Evolutionary conservation across 306 rosid genomes (phyloP).

Genomic region (Begonia loranthoides): DNA sequence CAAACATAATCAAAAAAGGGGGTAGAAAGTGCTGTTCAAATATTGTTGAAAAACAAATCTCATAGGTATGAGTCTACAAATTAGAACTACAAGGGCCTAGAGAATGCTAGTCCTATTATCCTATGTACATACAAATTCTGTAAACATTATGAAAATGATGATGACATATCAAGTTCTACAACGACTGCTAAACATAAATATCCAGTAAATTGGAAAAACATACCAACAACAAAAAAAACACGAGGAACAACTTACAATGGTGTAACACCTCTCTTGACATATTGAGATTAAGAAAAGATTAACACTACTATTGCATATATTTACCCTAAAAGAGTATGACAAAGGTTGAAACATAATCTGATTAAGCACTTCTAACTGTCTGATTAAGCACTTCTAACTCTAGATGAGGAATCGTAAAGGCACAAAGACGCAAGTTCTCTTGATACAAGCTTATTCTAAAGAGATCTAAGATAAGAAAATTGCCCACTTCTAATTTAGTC

Average conservation of each 20-base stretch:
- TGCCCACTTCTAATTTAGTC: neutral
- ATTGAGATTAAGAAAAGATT: no score
- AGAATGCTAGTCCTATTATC: neutral
- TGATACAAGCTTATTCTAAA: neutral
- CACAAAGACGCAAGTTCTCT: neutral
- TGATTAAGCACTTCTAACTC: no score
- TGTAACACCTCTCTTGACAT: no score
- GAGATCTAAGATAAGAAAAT: neutral
- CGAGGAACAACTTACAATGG: no score
- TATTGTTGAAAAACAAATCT: slow-evolving; percentile 6
- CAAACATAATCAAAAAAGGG: slow-evolving; percentile 9
- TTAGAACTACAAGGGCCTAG: slow-evolving; percentile 2
- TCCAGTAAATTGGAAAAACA: neutral
- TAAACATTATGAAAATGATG: slow-evolving; percentile 2
- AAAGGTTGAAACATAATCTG: no score
- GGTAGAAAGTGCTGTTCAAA: slow-evolving; percentile 11
- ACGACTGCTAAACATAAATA: neutral
- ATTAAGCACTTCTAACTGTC: no score
- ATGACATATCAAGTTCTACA: slow-evolving; percentile 5
- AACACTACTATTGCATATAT: no score
- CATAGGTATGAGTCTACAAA: slow-evolving; percentile 4
- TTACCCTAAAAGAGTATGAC: no score
- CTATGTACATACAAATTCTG: slow-evolving; percentile 8
- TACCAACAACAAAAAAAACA: neutral
- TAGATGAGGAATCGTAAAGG: neutral